A percentile compares a stretch with the other conserved stretches of the same genome.
phyloP scores from a whole-genome alignment of 2,329 filamentous ascomycete genomes.

The Penicillium sclerotiorum region DNA sequence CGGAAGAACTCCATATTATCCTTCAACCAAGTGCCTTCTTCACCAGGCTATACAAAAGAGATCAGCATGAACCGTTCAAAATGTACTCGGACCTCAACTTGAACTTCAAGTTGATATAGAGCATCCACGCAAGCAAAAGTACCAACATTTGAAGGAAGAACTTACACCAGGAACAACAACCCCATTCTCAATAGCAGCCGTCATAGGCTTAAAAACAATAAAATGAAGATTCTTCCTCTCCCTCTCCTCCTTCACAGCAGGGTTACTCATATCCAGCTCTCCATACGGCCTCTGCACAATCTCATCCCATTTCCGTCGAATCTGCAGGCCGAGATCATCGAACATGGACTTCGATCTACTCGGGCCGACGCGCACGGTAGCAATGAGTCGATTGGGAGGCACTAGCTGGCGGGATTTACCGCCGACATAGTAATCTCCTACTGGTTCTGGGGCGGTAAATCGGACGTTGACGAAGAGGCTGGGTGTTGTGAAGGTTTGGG shows the following conservation, averaged over 20 bases:
- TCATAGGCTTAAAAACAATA: neutral
- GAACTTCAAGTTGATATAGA: too few relatives aligned
- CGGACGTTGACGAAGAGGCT: neutral
- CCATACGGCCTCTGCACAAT: neutral
- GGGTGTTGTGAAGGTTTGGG: neutral
- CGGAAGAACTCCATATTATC: neutral
- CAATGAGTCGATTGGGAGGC: neutral
- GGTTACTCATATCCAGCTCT: neutral
- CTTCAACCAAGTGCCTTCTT: neutral
- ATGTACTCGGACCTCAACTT: too few relatives aligned
- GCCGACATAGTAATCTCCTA: neutral
- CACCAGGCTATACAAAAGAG: neutral
- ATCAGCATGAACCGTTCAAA: neutral
- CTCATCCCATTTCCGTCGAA: neutral
- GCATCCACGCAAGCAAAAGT: too few relatives aligned
- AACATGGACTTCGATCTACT: neutral
- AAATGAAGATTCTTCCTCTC: neutral
- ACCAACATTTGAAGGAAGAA: neutral
- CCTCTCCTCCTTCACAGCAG: neutral
- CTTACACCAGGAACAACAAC: neutral
- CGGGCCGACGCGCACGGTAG: neutral
- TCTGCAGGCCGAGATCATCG: neutral
- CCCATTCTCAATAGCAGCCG: neutral
- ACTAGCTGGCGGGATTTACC: neutral
- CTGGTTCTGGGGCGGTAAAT: neutral